These are phyloP conservation scores for Fusarium mangiferae DNA, from an alignment of 2,329 filamentous ascomycete species.

Conservation along the genomic window DNA sequence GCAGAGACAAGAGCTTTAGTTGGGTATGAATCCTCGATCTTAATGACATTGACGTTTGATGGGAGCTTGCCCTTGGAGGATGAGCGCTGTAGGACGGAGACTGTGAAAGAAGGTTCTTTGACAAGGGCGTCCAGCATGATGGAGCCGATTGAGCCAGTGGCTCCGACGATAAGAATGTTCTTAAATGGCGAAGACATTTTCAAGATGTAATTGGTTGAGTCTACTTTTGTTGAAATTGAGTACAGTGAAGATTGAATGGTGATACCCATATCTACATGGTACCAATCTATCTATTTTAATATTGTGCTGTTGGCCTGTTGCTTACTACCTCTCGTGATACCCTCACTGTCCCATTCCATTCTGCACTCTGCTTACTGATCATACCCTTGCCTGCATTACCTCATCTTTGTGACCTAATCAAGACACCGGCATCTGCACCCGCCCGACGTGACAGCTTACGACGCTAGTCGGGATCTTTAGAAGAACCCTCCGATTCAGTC, in stretches of 20 bases:
- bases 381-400: not conserved
- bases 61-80: not conserved
- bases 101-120: not conserved
- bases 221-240: no score
- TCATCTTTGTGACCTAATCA: not conserved
- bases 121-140: not conserved
- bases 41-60: not conserved
- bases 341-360: not conserved
- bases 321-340: not conserved
- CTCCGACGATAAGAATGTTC: not conserved
- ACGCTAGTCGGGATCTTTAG: not conserved
- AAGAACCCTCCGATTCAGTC: not conserved
- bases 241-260: fast-evolving
- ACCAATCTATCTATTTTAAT: not conserved
- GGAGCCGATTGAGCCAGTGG: not conserved
- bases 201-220: fast-evolving
- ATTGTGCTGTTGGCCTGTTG: fast-evolving
- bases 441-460: not conserved
- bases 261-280: fast-evolving
- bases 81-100: not conserved
- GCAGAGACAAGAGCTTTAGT: not conserved
- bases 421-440: not conserved
- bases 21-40: constrained; percentile 6
- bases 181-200: constrained; percentile 3
- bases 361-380: not conserved